phyloP scores from a whole-genome alignment of 345 rosid species.

The Physaria fendleri region DNA sequence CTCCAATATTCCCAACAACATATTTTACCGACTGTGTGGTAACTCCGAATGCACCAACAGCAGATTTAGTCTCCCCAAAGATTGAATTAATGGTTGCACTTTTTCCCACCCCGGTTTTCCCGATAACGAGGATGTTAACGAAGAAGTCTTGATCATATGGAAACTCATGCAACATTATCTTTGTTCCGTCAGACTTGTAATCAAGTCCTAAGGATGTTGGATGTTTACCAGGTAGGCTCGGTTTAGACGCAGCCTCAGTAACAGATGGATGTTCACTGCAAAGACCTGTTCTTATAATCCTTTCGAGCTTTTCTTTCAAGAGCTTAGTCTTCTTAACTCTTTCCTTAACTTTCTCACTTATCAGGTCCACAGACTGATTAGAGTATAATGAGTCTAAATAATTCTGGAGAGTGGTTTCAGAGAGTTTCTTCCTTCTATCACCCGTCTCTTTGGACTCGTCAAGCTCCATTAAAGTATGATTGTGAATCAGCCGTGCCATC shows the following conservation, averaged over 20 bases:
- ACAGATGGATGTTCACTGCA: conserved; percentile 41
- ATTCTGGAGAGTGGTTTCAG: conserved; percentile 22
- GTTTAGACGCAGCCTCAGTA: conserved; percentile 36
- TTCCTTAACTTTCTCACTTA: conserved; percentile 42
- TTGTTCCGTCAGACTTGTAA: conserved; percentile 32
- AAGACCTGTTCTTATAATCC: conserved; percentile 42
- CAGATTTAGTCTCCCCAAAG: conserved; percentile 45
- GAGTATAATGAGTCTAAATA: not conserved
- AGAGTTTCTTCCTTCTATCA: conserved; percentile 22
- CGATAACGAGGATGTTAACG: conserved; percentile 58
- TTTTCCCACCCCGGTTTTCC: conserved; percentile 87
- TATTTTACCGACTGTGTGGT: conserved; percentile 42
- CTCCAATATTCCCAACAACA: conserved; percentile 45
- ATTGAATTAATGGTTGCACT: conserved; percentile 73
- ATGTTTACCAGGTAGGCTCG: conserved; percentile 25
- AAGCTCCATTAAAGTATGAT: conserved; percentile 10
- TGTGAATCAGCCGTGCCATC: not conserved
- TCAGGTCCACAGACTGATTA: conserved; percentile 13
- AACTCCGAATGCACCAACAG: conserved; percentile 48
- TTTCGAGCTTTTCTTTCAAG: conserved; percentile 50
- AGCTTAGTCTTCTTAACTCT: conserved; percentile 40
- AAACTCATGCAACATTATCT: conserved; percentile 35
- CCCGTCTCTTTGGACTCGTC: conserved; percentile 8
- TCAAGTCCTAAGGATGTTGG: conserved; percentile 25
- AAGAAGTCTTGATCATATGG: conserved; percentile 40